Percentiles rank a stretch among this genome's conserved stretches.
Evolutionary conservation across 2,329 filamentous ascomycete species (phyloP).

Genomic region (Elsinoe batatas): DNA sequence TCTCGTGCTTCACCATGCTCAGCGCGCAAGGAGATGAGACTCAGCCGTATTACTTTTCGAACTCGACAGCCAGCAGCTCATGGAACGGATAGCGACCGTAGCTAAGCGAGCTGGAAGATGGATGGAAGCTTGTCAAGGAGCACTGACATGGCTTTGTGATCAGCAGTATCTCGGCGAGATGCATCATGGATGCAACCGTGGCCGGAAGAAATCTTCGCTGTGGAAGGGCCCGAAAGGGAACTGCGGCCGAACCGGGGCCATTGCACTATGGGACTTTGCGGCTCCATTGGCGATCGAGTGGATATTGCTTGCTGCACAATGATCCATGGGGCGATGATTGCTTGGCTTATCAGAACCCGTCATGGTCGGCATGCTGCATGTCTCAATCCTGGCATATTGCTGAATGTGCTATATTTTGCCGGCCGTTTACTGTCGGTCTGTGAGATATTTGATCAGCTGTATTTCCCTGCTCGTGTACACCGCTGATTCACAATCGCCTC

Average conservation of each 20-base stretch:
- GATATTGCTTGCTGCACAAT: slow-evolving; percentile 7
- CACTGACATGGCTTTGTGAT: slow-evolving; percentile 10
- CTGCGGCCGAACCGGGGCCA: slow-evolving; percentile 5
- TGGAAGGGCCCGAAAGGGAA: background rate
- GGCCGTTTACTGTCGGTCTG: background rate
- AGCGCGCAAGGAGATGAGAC: background rate
- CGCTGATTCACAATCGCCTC: slow-evolving; percentile 3
- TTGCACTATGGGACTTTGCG: slow-evolving; percentile 7
- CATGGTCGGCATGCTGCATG: background rate
- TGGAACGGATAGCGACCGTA: background rate
- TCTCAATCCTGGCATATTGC: background rate
- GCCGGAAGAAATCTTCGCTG: background rate
- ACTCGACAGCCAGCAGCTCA: background rate
- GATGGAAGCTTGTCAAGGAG: slow-evolving; percentile 5
- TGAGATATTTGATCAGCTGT: background rate
- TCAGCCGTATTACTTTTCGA: background rate
- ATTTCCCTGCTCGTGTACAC: slow-evolving; percentile 1
- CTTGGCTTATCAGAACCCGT: slow-evolving; percentile 4
- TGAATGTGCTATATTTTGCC: background rate
- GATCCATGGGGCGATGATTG: slow-evolving; percentile 9
- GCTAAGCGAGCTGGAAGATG: slow-evolving; percentile 8
- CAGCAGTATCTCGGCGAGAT: slow-evolving; percentile 6
- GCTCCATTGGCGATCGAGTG: background rate
- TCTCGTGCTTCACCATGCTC: slow-evolving; percentile 4
- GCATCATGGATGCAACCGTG: slow-evolving; percentile 1